Evolutionary conservation across 2,329 filamentous ascomycete genomes (phyloP).

Genomic region (Microcera coccophila): DNA sequence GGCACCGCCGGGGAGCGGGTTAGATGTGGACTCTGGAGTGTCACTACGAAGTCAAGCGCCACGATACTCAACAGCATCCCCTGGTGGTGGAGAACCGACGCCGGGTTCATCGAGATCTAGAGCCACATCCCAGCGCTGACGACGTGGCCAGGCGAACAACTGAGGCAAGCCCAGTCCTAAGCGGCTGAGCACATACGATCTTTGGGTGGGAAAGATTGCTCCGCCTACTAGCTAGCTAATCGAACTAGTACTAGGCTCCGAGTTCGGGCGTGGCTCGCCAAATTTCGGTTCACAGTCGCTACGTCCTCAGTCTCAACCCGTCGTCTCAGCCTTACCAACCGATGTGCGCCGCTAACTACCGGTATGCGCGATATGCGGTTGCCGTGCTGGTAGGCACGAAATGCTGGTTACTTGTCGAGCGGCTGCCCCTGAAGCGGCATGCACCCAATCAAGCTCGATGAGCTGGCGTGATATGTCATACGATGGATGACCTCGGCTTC

Average conservation of each 20-base stretch:
- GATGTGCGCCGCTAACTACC: slow-evolving; percentile 7
- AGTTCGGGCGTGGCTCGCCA: slow-evolving; percentile 11
- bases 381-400: slow-evolving; percentile 6
- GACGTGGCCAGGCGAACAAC: slow-evolving; percentile 1
- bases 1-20: slow-evolving; percentile 3
- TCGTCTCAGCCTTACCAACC: slow-evolving; percentile 27
- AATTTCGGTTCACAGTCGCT: slow-evolving; percentile 13
- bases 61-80: slow-evolving; percentile 7
- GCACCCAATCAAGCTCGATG: slow-evolving; percentile 12
- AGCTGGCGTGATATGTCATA: slow-evolving; percentile 26
- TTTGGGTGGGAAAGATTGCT: slow-evolving; percentile 1
- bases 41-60: slow-evolving; percentile 8
- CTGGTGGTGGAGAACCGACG: neutral
- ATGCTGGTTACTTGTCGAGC: slow-evolving; percentile 12
- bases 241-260: slow-evolving; percentile 5
- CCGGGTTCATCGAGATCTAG: slow-evolving; percentile 9
- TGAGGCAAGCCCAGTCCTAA: slow-evolving; percentile 8
- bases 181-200: too few species aligned
- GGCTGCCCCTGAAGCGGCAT: slow-evolving; percentile 4
- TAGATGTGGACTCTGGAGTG: slow-evolving; percentile 10
- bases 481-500: slow-evolving; percentile 19
- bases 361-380: neutral
- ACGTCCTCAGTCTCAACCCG: slow-evolving; percentile 14
- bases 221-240: neutral
- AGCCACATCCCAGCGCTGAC: neutral